Conservation (phyloP, 2,329 filamentous ascomycete genomes). For the Cordyceps javanica region DNA sequence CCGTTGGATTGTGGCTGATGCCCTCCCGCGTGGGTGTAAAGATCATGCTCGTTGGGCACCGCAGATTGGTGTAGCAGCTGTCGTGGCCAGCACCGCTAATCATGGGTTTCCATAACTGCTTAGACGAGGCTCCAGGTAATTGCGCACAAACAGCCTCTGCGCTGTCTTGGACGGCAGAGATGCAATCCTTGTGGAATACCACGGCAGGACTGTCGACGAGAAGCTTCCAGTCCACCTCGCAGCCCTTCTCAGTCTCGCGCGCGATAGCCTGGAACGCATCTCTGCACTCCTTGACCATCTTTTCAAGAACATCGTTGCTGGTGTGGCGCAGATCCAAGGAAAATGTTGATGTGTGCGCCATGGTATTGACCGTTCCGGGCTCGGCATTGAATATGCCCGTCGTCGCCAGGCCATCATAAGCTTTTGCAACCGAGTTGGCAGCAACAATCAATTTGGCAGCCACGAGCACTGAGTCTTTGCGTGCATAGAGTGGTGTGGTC, state of each 20-base stretch:
- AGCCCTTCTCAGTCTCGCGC: constrained; percentile 53
- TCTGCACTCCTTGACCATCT: constrained; percentile 29
- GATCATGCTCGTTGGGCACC: constrained; percentile 32
- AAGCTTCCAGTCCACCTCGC: constrained; percentile 49
- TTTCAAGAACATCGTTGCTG: constrained; percentile 45
- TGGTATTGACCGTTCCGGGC: constrained; percentile 62
- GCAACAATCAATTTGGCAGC: constrained; percentile 28
- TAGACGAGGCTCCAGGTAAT: constrained; percentile 27
- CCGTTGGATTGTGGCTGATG: constrained; percentile 31
- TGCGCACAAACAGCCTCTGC: constrained; percentile 45
- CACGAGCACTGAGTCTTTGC: constrained; percentile 29
- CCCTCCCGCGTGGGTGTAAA: constrained; percentile 31
- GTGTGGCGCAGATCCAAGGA: constrained; percentile 59
- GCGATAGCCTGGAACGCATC: constrained; percentile 45
- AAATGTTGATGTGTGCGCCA: constrained; percentile 58
- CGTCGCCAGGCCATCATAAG: constrained; percentile 22
- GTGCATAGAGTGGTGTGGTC: constrained; percentile 25
- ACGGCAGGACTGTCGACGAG: constrained; percentile 54
- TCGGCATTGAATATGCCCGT: constrained; percentile 30
- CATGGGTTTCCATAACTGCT: constrained; percentile 22
- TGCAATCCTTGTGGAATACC: constrained; percentile 60
- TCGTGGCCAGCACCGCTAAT: constrained; percentile 35
- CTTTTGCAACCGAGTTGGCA: constrained; percentile 23
- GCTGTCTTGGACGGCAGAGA: constrained; percentile 54
- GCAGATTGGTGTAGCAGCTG: constrained; percentile 28